These are phyloP conservation scores for Plicaturopsis crispa DNA, from an alignment of 768 basidiomycete genomes.

Conservation along the genomic window DNA sequence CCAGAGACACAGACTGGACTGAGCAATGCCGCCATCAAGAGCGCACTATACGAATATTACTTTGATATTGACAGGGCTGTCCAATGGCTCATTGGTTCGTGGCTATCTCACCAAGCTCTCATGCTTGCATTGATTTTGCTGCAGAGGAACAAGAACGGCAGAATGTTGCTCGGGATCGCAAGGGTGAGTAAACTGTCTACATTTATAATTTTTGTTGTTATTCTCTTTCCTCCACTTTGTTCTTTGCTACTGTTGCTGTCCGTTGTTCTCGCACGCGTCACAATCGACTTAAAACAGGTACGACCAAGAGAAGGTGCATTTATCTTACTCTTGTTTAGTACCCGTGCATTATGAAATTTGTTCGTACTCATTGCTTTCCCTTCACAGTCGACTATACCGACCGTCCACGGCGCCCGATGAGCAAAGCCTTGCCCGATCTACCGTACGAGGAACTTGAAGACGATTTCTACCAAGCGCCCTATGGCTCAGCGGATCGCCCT, in stretches of 20 bases:
- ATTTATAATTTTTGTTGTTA: conserved; percentile 23
- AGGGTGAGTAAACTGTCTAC: conserved; percentile 61
- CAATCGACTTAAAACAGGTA: conserved; percentile 33
- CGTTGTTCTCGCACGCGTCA: conserved; percentile 18
- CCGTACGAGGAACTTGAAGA: no score
- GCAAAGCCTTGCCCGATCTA: no score
- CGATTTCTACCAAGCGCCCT: background rate
- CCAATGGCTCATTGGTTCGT: conserved; percentile 66
- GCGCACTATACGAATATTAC: conserved; percentile 80
- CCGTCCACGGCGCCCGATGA: no score
- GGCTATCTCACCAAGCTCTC: background rate
- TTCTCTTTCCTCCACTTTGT: conserved; percentile 15
- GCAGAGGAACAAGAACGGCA: conserved; percentile 66
- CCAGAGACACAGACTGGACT: conserved; percentile 56
- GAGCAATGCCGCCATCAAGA: conserved; percentile 67
- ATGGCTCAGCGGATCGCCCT: conserved; percentile 22
- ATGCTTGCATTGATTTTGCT: conserved; percentile 2
- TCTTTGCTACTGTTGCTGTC: conserved; percentile 22
- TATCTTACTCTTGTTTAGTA: conserved; percentile 16
- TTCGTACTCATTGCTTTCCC: conserved; percentile 13
- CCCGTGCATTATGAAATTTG: conserved; percentile 9
- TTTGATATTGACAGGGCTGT: conserved; percentile 79
- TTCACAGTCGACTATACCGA: no score
- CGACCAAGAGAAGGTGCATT: no score
- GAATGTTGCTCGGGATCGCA: conserved; percentile 60